Conservation (phyloP, 225 moss, liverwort and hornwort species). For the Antitrichia curtipendula region DNA sequence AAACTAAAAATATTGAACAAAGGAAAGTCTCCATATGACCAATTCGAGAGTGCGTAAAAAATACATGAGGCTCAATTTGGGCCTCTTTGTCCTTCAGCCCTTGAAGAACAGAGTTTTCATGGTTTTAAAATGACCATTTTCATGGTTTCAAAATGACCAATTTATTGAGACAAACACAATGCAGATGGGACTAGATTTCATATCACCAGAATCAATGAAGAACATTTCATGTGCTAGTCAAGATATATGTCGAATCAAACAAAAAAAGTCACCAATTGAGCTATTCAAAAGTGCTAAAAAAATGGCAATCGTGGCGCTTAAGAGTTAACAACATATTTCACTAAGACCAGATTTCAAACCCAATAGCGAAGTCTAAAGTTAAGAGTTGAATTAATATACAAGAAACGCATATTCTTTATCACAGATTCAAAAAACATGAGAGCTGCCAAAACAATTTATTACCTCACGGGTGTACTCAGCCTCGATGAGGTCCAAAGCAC, state of each 20-base stretch:
- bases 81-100: background rate
- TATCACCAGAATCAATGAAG: background rate
- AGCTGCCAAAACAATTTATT: background rate
- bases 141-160: background rate
- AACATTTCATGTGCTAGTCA: background rate
- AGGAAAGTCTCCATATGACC: background rate
- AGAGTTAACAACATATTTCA: background rate
- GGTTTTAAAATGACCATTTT: background rate
- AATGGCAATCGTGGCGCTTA: background rate
- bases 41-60: background rate
- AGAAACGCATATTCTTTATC: background rate
- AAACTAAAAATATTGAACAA: background rate
- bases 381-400: background rate
- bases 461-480: conserved; percentile 78
- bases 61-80: background rate
- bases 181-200: background rate
- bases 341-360: background rate
- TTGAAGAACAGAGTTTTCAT: background rate
- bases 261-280: background rate
- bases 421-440: background rate
- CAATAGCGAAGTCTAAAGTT: background rate
- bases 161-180: background rate
- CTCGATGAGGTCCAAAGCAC: conserved; percentile 84
- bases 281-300: background rate
- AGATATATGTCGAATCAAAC: background rate